Evolutionary conservation across 2,329 filamentous ascomycete species (phyloP), one percentile per base, ranked within the genome.

Genomic region (Cordyceps farinosa): DNA sequence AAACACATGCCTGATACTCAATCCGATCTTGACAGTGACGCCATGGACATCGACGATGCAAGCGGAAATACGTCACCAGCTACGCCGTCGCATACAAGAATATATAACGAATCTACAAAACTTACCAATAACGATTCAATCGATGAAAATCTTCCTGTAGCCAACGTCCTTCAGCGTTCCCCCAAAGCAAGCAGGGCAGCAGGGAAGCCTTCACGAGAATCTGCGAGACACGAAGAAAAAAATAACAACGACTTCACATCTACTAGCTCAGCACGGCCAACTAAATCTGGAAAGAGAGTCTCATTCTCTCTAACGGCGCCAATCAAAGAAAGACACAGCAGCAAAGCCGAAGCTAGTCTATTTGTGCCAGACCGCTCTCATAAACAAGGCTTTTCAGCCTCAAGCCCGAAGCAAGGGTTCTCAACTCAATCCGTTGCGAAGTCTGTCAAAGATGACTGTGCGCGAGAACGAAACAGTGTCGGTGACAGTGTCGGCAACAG

Each of bases 31-130:
- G 54, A 48, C 9, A 48, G 48, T 38, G 61, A 58, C 36, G 13
- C 40, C 17, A 63, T 63, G 61, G 54, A 63, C 32, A 63, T 63
- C 32, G 60, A 57, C 17, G 42, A 58, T 30, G 17, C 30, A 2
- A 53, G n/a, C 40, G 34, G 17, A n/a, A 38, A 36, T 5, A 15
- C 5, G 17, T 42, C 27, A 5, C 40, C 44, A 10, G 9, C 17
- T 10, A 8, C 6, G 8, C 7, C 27, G 17, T 29, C 34, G 9
- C 36, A 30, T 11, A 11, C 10, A 44, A 36, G 2, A 10, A 15
- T 17, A 3, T 6, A 27, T 3, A 45, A 3, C 8, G 3, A 10
- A 36, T 1, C 13, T 22, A 36, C n/a, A 29, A 36, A 7, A 3
- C 4, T 17, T 3, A 3, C 29, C 5, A 17, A 32, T 5, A 13